Evolutionary conservation across 140 eudicot species (phyloP), one percentile per base, ranked within the genome.

Genomic region (Ambrosia hybrid): DNA sequence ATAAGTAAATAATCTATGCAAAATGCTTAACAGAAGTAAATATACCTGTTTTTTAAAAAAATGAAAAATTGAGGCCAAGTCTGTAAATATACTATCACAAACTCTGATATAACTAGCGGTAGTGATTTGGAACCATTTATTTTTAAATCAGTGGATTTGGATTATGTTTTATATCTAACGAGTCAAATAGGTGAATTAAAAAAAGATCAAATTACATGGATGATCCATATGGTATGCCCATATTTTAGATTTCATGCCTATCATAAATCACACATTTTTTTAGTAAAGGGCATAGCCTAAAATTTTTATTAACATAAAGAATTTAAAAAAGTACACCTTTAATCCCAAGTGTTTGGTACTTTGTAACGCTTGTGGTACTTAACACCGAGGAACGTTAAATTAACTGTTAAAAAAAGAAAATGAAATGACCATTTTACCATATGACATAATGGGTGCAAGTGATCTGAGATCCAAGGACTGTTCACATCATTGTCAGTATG

Each of bases 401-500:
- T 48, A 49, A 49, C 15, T 10, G 55, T 49, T 49, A 1, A 49
- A 49, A 1, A 49, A 49, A 13, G 34, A 30, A 49, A 14, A 49
- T 3, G 14, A 49, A 49, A 49, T 49, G 55, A 10, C 55, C 14
- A 49, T 49, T 9, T 49, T 9, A 49, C 55, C 55, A 8, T 49
- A 49, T 49, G 55, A 49, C 65, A 41, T 74, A 65, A 64, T 65
- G 79, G 72, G 72, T 52, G 45, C 43, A 74, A 6, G 48, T 43
- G 48, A 43, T 38, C 55, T 53, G 8, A 39, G 43, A 39, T 64
- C 36, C 37, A 65, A 12, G 36, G 16, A 65, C 66, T 64, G 26
- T 74, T 52, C 34, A 74, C 67, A 75, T 80, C 46, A 75, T 71
- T 71, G 38, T 69, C 14, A 33, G 57, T 15, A 37, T 59, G 64